Evolutionary conservation across 768 basidiomycete species (phyloP), one percentile per base, ranked within the genome.

Genomic region (Mycena belliarum): DNA sequence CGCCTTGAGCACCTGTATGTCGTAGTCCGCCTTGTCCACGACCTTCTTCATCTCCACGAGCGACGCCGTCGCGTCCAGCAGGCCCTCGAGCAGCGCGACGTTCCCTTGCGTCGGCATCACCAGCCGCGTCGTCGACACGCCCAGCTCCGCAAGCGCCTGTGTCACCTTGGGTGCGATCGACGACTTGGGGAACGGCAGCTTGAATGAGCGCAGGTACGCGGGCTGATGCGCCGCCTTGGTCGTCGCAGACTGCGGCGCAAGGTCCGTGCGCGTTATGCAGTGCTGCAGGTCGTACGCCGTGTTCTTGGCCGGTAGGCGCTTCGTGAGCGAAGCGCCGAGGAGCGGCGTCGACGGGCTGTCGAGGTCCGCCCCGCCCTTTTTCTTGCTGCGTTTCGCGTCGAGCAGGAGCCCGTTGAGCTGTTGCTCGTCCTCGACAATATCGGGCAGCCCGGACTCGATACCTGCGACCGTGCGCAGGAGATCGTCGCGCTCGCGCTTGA

Each of bases 51-150:
- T 88, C 66, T 98, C 93, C n/a, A 96, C 80, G 66, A 98, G 73
- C 14, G 82, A 78, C 5, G 80, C 81, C 1, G 91, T 83, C 4
- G 89, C 85, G 6, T 88, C 86, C 43, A 95, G 66, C 16, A 98
- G 72, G 15, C 78, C 76, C 60, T 97, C 94, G 20, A 95, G 77
- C 63, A 82, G 83, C 50, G 81, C 77, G 51, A 87, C 79, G 62
- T 94, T 97, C 24, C 87, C 86, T 37, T 86, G 81, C 3, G 97
- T 98, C 18, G 97, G 97, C 94, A 98, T 98, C 59, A 96, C 91
- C 48, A 99, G 81, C 12, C 89, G 85, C 16, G 81, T 81, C 53
- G 85, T 78, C 16, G 81, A 80, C 12, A 97, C 75, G 15, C 88
- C 87, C 12, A 95, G 79, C 72, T 98, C 95, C 8, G 79, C 69